A percentile compares a stretch with the other conserved stretches of the same genome.
Evolutionary conservation across 2,329 filamentous ascomycete genomes (phyloP).

Genomic region (Penicillium sp.): DNA sequence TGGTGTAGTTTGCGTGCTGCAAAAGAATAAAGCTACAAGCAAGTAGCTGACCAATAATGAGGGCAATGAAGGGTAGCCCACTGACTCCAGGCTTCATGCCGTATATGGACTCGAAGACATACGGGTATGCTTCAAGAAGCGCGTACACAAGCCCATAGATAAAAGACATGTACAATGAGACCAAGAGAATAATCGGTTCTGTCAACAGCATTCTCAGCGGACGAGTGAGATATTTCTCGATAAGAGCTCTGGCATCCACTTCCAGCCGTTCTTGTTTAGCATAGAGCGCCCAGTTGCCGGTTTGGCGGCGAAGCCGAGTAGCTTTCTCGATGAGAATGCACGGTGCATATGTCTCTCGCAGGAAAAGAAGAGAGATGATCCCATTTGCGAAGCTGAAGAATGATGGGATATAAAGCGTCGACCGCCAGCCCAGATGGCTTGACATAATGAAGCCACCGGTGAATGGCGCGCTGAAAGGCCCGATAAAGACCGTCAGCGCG

Average conservation of each 20-base stretch:
- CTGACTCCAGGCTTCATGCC: constrained; percentile 30
- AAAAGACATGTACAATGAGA: constrained; percentile 36
- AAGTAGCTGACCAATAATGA: constrained; percentile 27
- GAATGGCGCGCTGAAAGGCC: constrained; percentile 50
- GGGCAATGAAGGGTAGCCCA: constrained; percentile 34
- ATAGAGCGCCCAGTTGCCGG: constrained; percentile 59
- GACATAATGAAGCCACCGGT: constrained; percentile 54
- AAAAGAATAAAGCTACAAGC: constrained; percentile 27
- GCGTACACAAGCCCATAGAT: constrained; percentile 34
- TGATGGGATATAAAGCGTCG: constrained; percentile 52
- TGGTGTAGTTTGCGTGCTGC: constrained; percentile 25
- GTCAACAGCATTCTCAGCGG: constrained; percentile 38
- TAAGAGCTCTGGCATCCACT: constrained; percentile 46
- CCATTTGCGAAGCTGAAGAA: constrained; percentile 53
- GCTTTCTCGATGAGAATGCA: constrained; percentile 56
- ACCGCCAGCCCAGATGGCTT: constrained; percentile 50
- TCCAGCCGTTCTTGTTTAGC: constrained; percentile 54
- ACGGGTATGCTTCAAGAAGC: constrained; percentile 30
- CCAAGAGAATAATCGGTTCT: constrained; percentile 38
- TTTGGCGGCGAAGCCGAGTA: constrained; percentile 50
- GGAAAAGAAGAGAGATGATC: constrained; percentile 38
- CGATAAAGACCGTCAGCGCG: constrained; percentile 49
- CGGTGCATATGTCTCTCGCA: constrained; percentile 57
- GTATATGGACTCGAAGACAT: constrained; percentile 32
- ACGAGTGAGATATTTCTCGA: constrained; percentile 49